Percentiles rank a stretch among this genome's conserved stretches.
Evolutionary conservation across 208 protist genomes (phyloP).

Genomic region (Wallacemonas sp.): DNA sequence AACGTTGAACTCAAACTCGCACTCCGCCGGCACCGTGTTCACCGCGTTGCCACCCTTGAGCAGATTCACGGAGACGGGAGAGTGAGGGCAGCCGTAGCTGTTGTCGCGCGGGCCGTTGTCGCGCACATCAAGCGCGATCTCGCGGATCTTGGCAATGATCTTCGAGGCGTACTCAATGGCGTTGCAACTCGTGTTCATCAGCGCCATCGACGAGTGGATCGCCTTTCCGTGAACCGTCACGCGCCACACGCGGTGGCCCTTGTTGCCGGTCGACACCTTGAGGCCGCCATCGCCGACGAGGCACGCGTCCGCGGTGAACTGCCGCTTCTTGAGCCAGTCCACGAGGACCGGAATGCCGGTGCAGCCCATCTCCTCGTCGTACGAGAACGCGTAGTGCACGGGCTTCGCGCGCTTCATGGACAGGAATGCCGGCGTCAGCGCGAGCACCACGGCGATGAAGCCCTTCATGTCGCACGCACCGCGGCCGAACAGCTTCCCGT

Average conservation of each 20-base stretch:
- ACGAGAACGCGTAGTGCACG: slow-evolving; percentile 53
- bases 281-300: slow-evolving; percentile 55
- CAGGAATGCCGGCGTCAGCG: slow-evolving; percentile 37
- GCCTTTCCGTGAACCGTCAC: slow-evolving; percentile 46
- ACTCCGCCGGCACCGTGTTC: slow-evolving; percentile 62
- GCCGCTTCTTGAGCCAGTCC: slow-evolving; percentile 25
- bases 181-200: slow-evolving; percentile 48
- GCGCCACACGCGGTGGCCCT: slow-evolving; percentile 27
- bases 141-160: slow-evolving; percentile 45
- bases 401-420: slow-evolving; percentile 50
- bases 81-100: slow-evolving; percentile 33
- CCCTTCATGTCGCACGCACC: slow-evolving; percentile 70
- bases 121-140: slow-evolving; percentile 28
- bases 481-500: slow-evolving; percentile 60
- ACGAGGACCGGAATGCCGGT: slow-evolving; percentile 36
- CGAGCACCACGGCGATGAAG: slow-evolving; percentile 56
- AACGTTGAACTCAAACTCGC: slow-evolving; percentile 44
- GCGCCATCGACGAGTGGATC: slow-evolving; percentile 49
- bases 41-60: slow-evolving; percentile 46
- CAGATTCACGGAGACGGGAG: slow-evolving; percentile 28
- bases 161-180: slow-evolving; percentile 38
- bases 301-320: slow-evolving; percentile 46
- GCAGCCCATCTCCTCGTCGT: slow-evolving; percentile 57
- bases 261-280: slow-evolving; percentile 41
- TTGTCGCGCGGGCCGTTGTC: slow-evolving; percentile 25